These are phyloP conservation scores for Hypoxylon perforatum DNA, from an alignment of 495 filamentous ascomycete genomes.

Conservation along the genomic window DNA sequence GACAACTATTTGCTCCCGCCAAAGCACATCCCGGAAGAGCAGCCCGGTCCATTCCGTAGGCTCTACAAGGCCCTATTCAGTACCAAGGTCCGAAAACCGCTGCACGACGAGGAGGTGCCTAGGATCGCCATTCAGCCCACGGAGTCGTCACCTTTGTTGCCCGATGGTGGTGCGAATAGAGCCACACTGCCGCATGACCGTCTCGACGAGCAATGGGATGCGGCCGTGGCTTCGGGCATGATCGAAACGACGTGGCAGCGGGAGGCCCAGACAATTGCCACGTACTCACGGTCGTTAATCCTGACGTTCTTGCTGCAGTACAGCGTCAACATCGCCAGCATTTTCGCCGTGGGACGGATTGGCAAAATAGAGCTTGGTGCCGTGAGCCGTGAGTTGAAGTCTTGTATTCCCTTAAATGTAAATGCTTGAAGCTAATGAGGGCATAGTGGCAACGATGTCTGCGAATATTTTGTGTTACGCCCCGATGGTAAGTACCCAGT, in stretches of 20 bases:
- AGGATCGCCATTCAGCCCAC: constrained; percentile 43
- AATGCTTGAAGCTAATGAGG: constrained; percentile 15
- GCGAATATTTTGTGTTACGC: constrained; percentile 79
- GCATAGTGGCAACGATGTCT: constrained; percentile 72
- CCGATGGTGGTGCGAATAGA: constrained; percentile 27
- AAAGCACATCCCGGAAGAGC: constrained; percentile 58
- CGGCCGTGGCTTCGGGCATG: constrained; percentile 74
- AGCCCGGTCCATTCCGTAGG: constrained; percentile 35
- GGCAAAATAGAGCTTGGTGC: constrained; percentile 72
- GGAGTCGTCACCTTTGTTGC: constrained; percentile 55
- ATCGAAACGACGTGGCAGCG: constrained; percentile 87
- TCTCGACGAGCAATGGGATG: constrained; percentile 76
- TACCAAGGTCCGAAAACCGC: constrained; percentile 50
- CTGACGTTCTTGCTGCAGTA: constrained; percentile 80
- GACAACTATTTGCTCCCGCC: constrained; percentile 81
- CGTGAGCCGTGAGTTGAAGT: constrained; percentile 59
- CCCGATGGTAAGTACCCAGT: constrained; percentile 58
- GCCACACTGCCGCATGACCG: constrained; percentile 45
- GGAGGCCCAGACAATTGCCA: constrained; percentile 73
- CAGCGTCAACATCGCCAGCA: constrained; percentile 72
- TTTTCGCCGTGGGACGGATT: constrained; percentile 74
- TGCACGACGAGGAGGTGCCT: constrained; percentile 49
- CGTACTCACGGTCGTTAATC: constrained; percentile 69
- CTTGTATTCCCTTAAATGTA: too few relatives aligned
- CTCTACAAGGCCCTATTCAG: constrained; percentile 57